phyloP scores from a whole-genome alignment of 441 rosid species.

The Daphne laureola region DNA sequence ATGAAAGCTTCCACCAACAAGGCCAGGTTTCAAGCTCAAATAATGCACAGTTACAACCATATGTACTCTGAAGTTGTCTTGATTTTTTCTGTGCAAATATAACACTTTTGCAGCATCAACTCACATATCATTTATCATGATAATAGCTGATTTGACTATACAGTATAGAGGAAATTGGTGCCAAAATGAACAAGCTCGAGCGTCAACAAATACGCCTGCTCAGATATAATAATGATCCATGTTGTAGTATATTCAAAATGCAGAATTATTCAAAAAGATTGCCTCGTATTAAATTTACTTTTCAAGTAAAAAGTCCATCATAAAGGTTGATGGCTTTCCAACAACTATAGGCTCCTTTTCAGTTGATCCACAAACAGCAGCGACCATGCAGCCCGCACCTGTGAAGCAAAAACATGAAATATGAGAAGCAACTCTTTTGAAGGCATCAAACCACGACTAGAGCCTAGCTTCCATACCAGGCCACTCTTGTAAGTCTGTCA shows the following conservation, averaged over 20 bases:
- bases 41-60: too few species aligned
- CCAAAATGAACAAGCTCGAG: too few species aligned
- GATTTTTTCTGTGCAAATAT: too few species aligned
- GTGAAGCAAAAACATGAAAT: conserved; percentile 17
- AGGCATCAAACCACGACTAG: not conserved
- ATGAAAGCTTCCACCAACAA: too few species aligned
- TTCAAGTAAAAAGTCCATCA: conserved; percentile 67
- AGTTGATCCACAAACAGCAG: conserved; percentile 71
- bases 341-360: conserved; percentile 73
- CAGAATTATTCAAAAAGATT: not conserved
- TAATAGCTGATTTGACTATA: too few species aligned
- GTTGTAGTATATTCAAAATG: not conserved
- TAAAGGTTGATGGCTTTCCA: conserved; percentile 88
- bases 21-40: too few species aligned
- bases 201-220: not conserved
- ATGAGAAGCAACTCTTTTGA: conserved; percentile 9
- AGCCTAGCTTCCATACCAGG: conserved; percentile 44
- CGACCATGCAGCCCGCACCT: conserved; percentile 96
- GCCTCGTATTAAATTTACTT: conserved; percentile 31
- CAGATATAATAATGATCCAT: not conserved
- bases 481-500: conserved; percentile 87
- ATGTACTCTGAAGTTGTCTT: too few species aligned
- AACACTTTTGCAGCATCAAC: too few species aligned
- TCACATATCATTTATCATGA: too few species aligned
- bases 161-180: too few species aligned